Conservation (phyloP, 495 filamentous ascomycete species). For the Trichoderma gamsii region DNA sequence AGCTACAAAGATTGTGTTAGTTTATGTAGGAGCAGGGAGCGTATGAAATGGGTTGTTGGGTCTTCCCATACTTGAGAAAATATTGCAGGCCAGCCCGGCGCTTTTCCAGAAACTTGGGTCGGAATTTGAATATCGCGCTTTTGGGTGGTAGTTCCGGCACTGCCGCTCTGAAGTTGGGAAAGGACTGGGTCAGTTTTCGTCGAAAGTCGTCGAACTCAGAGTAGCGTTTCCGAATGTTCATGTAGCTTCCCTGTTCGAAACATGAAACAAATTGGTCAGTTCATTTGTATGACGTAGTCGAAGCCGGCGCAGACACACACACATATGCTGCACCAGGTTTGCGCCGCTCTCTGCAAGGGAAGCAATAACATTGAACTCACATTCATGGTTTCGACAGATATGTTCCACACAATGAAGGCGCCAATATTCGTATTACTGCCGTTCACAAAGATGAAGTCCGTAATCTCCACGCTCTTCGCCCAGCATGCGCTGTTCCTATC, state of each 20-base stretch:
- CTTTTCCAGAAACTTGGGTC: constrained; percentile 47
- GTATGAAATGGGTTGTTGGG: no score
- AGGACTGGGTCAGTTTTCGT: constrained; percentile 43
- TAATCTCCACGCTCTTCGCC: constrained; percentile 49
- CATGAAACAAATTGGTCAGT: background rate
- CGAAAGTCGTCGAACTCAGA: constrained; percentile 53
- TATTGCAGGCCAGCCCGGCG: constrained; percentile 49
- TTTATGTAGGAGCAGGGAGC: background rate
- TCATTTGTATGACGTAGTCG: no score
- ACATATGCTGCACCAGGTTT: background rate
- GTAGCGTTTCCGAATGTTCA: constrained; percentile 53
- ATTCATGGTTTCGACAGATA: constrained; percentile 47
- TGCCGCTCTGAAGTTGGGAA: constrained; percentile 48
- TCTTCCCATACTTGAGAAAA: constrained; percentile 47
- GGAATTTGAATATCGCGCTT: constrained; percentile 47
- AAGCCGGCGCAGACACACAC: background rate
- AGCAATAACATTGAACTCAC: constrained; percentile 25
- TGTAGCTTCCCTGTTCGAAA: constrained; percentile 39
- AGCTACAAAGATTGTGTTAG: constrained; percentile 31
- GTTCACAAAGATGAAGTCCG: constrained; percentile 46
- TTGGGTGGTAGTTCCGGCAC: constrained; percentile 53
- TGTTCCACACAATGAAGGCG: constrained; percentile 52
- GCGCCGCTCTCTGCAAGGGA: background rate
- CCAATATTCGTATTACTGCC: constrained; percentile 46
- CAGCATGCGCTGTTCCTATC: constrained; percentile 50